Evolutionary conservation across 106 monocot species (phyloP).

Genomic region (Dactylorhiza incarnata): DNA sequence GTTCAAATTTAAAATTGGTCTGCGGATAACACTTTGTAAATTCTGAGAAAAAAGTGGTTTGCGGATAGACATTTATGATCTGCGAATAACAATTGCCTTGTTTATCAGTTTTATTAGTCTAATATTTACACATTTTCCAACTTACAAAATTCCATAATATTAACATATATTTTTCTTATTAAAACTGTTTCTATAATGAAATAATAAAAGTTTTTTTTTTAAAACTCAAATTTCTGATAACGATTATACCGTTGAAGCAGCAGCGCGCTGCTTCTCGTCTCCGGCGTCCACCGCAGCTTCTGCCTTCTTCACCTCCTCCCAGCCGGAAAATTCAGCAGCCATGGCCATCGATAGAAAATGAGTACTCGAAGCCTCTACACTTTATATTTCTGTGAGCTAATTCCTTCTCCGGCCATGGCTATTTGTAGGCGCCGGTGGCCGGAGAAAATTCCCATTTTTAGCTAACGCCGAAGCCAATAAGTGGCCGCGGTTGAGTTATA

Average conservation of each 20-base stretch:
- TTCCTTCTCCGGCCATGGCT: background rate
- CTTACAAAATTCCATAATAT: background rate
- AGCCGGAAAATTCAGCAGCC: background rate
- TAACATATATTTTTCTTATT: background rate
- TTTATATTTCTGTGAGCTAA: background rate
- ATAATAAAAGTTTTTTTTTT: too few relatives aligned
- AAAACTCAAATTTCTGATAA: background rate
- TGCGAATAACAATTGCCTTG: too few relatives aligned
- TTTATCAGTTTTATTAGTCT: too few relatives aligned
- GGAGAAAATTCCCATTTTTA: background rate
- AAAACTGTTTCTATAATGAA: background rate
- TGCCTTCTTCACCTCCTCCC: constrained; percentile 5
- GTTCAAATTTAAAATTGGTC: too few relatives aligned
- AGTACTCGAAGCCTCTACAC: background rate
- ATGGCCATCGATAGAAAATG: background rate
- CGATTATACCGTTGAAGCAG: background rate
- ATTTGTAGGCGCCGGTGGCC: background rate
- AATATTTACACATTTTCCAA: too few relatives aligned
- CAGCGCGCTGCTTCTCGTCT: background rate
- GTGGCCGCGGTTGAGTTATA: background rate
- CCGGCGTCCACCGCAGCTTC: background rate
- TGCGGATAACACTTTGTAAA: too few relatives aligned
- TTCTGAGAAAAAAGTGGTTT: too few relatives aligned
- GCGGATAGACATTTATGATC: too few relatives aligned
- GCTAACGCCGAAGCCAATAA: background rate